Base-by-base conservation (phyloP, 1,284 basidiomycete species). In the Malassezia sympodialis region DNA sequence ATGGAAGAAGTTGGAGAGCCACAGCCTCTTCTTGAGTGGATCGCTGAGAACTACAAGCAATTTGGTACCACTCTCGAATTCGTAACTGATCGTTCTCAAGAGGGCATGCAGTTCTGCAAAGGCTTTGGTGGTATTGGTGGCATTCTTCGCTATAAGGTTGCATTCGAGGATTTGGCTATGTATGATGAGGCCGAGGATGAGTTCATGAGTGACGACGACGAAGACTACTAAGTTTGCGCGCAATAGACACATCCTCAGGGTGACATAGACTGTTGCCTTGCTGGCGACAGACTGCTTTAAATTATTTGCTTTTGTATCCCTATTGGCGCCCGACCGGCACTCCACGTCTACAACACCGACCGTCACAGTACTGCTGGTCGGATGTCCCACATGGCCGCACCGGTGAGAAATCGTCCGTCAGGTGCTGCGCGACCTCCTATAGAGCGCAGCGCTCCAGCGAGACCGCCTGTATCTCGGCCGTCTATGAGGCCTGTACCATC, bases 51-150 rank as follows among this genome's bases (percentile, higher is more conserved):
- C 76, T 98, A 98, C 81, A 90, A 89, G 75, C 87, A 91, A 46
- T 98, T 96, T 73, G 94, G 93, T 63, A 88, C 91, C 55, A 86
- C 86, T 65, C 84, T 96, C 66, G 24, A 30, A 35, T 42, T 70
- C 28, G 71, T 67, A 45, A 67, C 68, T 6, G 66, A 69, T 51
- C 63, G 75, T 47, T 91, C 88, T n/a, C 91, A 96, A 75, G 93
- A 98, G 76, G 93, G 93, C 30, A 88, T 88, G 41, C 94, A 98
- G 77, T 98, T 96, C 79, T 90, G 94, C 70, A 93, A 93, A 76
- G 94, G 93, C 48, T 98, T 98, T 71, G 93, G 93, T 78, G 93
- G 93, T 31, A 94, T 98, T 63, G 93, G 93, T 43, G 93, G 93
- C 30, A 79, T 96, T 57, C 79, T 96, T 60, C 83, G 90, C 56